Evolutionary conservation across 2,329 filamentous ascomycete genomes (phyloP).

Genomic region (Fusarium sp.): DNA sequence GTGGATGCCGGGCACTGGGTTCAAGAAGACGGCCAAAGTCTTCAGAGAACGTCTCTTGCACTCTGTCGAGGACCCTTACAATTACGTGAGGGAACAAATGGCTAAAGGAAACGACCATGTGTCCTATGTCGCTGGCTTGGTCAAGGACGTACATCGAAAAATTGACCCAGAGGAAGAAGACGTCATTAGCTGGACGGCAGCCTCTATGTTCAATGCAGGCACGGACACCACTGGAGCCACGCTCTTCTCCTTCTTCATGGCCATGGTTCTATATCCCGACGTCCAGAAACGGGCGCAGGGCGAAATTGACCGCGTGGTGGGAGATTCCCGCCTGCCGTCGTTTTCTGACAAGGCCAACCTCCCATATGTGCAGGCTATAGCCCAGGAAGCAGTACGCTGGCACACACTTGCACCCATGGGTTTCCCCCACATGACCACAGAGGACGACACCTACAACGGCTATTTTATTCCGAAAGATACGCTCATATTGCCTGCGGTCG

Average conservation of each 20-base stretch:
- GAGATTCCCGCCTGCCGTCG: no score
- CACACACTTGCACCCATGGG: no score
- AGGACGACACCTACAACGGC: no score
- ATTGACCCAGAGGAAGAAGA: conserved; percentile 19
- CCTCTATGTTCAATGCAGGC: neutral
- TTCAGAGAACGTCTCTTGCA: neutral
- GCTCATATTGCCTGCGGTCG: conserved; percentile 13
- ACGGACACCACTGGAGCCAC: no score
- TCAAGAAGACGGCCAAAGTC: conserved; percentile 13
- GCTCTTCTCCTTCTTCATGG: no score
- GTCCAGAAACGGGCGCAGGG: no score
- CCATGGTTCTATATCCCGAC: no score
- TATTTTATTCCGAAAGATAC: conserved; percentile 16
- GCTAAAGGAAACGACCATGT: neutral
- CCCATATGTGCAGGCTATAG: no score
- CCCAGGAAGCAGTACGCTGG: no score
- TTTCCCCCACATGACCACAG: no score
- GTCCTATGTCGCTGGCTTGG: conserved; percentile 20
- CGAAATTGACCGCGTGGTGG: no score
- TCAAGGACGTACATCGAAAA: conserved; percentile 9
- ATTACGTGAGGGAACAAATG: conserved; percentile 8
- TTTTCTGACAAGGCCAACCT: no score
- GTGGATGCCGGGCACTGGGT: conserved; percentile 16
- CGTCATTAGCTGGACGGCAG: conserved; percentile 24
- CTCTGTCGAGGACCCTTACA: conserved; percentile 10